Evolutionary conservation across 2,329 filamentous ascomycete species (phyloP), one percentile per base, ranked within the genome.

Genomic region (Aureobasidium zeae): DNA sequence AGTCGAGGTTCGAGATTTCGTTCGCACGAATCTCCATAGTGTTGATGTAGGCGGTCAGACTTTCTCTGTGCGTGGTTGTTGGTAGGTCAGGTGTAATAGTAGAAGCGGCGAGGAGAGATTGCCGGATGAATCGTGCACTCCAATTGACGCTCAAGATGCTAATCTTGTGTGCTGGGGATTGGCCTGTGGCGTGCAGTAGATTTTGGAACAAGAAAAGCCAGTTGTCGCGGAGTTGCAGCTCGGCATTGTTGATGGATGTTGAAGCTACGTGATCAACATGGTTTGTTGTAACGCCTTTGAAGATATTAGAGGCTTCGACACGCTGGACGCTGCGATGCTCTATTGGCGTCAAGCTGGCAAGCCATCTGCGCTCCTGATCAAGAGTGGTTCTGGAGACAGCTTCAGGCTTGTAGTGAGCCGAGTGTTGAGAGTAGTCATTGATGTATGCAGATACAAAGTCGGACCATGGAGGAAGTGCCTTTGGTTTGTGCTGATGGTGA

Each of bases 121-220:
- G 30, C 31, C 53, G 49, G 37, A 71, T 70, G 45, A 69, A 69
- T 1, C 52, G 52, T 13, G 55, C 55, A 46, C 66, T 68, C 68
- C 68, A 72, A 45, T 71, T 71, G 2, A 70, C 68, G 41, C 66
- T 70, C 5, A 70, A 35, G 13, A 71, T 61, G 19, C 53, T 51
- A 25, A 66, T 38, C 9, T 48, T 47, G 12, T n/a, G 7, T 17
- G 26, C 26, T 33, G 19, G 34, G 34, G 16, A 11, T 2, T 37
- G 30, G 19, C 13, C 5, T 28, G 32, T 8, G 3, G 8, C 8
- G 20, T 9, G 13, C n/a, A 45, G 49, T 8, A 58, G 47, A 13
- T 52, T 33, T 11, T 51, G n/a, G 10, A 65, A 50, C 8, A 69
- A 57, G 0, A 54, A 45, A 9, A 50, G 13, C 55, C 60, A 68